These are phyloP conservation scores for Parachaetomium inaequale DNA, from an alignment of 495 filamentous ascomycete genomes.

Conservation along the genomic window DNA sequence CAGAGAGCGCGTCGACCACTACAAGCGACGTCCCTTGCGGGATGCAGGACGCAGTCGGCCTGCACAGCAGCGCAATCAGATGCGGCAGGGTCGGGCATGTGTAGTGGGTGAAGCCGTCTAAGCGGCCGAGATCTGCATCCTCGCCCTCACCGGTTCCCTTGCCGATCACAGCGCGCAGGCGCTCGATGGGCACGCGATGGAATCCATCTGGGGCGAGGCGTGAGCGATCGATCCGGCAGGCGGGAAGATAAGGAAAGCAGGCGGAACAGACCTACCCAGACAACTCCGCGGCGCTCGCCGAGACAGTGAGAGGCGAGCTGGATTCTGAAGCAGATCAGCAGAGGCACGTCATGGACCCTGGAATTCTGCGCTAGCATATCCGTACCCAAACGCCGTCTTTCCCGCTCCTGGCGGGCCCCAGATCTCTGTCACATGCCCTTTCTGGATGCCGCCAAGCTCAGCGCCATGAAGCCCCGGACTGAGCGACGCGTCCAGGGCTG, in stretches of 20 bases:
- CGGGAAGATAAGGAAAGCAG: constrained; percentile 3
- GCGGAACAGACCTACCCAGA: constrained; percentile 76
- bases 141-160: constrained; percentile 1
- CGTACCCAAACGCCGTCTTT: constrained; percentile 86
- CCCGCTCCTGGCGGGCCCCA: constrained; percentile 86
- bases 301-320: constrained; percentile 66
- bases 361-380: constrained; percentile 12
- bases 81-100: constrained; percentile 63
- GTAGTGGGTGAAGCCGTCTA: constrained; percentile 31
- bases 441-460: constrained; percentile 54
- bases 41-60: constrained; percentile 58
- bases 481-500: constrained; percentile 51
- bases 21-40: constrained; percentile 58
- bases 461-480: constrained; percentile 22
- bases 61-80: constrained; percentile 66
- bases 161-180: constrained; percentile 24
- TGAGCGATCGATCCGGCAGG: constrained; percentile 8
- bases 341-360: neutral
- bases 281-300: constrained; percentile 57
- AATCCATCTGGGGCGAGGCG: constrained; percentile 31
- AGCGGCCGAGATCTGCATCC: constrained; percentile 2
- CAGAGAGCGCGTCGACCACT: constrained; percentile 74
- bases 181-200: constrained; percentile 31
- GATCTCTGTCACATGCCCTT: constrained; percentile 80
- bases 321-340: constrained; percentile 47